Evolutionary conservation across 2,329 filamentous ascomycete species (phyloP).

Genomic region (Chaetothyriales sp.): DNA sequence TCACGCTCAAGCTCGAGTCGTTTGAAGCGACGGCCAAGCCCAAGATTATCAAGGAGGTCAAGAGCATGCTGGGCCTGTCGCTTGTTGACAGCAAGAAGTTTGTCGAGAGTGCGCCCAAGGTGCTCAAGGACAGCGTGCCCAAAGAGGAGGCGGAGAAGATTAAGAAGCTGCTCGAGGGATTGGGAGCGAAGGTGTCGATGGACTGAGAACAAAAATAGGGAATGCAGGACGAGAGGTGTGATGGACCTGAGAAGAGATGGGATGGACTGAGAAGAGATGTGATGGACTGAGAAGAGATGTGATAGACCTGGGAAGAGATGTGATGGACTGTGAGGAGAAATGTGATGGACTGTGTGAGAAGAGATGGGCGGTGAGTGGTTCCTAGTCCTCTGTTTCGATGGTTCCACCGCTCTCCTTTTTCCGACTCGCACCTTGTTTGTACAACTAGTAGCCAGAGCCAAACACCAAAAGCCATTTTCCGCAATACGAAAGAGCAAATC

Average conservation of each 20-base stretch:
- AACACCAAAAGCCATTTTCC: neutral
- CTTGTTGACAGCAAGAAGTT: constrained; percentile 99
- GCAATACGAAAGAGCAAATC: neutral
- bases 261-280: too few relatives aligned
- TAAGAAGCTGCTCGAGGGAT: constrained; percentile 78
- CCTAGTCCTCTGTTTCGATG: neutral
- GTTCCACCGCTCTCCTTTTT: neutral
- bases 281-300: constrained; percentile 63
- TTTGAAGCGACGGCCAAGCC: constrained; percentile 85
- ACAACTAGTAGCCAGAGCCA: neutral
- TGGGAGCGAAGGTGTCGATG: constrained; percentile 81
- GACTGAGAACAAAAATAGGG: constrained; percentile 44
- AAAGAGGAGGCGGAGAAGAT: constrained; percentile 99
- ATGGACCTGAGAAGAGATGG: neutral
- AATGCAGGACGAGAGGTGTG: neutral
- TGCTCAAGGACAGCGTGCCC: constrained; percentile 96
- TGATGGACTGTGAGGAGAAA: too few relatives aligned
- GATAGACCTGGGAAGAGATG: too few relatives aligned
- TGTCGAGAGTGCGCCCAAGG: constrained; percentile 88
- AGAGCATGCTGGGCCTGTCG: constrained; percentile 83
- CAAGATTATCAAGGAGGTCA: constrained; percentile 99
- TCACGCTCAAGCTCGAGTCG: constrained; percentile 84
- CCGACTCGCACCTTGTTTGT: neutral
- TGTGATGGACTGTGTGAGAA: neutral
- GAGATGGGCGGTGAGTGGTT: neutral